phyloP scores from a whole-genome alignment of 148 eudicot genomes.

The Silene conica region DNA sequence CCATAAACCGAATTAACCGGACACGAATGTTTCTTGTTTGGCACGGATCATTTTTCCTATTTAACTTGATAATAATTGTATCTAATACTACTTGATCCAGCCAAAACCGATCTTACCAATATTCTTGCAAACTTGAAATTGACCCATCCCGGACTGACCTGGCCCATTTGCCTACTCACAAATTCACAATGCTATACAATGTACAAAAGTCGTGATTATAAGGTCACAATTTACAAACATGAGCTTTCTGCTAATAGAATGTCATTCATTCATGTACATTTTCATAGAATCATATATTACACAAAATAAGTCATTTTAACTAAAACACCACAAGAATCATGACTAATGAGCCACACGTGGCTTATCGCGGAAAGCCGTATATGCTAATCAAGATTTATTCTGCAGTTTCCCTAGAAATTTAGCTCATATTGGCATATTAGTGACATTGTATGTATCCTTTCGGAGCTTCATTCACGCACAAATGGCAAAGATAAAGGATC shows the following conservation, averaged over 20 bases:
- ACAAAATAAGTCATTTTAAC: conserved; percentile 1
- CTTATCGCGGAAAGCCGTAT: not conserved
- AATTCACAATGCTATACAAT: not conserved
- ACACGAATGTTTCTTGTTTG: too few relatives aligned
- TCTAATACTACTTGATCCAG: too few relatives aligned
- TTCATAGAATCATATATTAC: conserved; percentile 1
- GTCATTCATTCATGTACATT: not conserved
- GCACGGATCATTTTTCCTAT: too few relatives aligned
- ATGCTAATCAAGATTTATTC: not conserved
- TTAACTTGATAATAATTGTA: too few relatives aligned
- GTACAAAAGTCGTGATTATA: not conserved
- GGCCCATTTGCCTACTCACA: too few relatives aligned
- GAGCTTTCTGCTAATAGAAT: not conserved
- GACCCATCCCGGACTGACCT: too few relatives aligned
- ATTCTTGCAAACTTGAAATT: too few relatives aligned
- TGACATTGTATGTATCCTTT: not conserved
- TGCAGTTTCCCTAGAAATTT: not conserved
- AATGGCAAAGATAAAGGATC: not conserved
- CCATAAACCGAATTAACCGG: too few relatives aligned
- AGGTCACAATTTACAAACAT: not conserved
- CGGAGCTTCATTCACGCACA: not conserved
- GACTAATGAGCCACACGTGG: not conserved
- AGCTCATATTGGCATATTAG: not conserved
- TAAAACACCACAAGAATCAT: not conserved
- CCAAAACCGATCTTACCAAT: too few relatives aligned